Conservation (phyloP, 169 alveolate genomes). For the Eimeria zaria region DNA sequence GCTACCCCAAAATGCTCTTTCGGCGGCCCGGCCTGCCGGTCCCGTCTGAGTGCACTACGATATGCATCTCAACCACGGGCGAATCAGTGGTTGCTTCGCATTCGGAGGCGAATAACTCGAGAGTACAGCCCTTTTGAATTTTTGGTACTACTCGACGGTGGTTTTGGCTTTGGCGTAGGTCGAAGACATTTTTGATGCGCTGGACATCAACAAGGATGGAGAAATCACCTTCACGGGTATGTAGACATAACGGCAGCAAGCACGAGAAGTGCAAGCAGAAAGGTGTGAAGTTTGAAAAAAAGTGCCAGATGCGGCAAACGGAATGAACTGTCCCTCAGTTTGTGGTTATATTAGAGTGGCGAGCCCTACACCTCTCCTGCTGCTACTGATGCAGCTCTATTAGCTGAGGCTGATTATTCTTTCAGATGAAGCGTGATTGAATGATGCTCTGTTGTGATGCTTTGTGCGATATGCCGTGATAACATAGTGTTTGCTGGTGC, state of each 20-base stretch:
- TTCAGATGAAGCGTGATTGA: neutral
- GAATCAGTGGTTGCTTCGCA: neutral
- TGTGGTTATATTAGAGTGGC: neutral
- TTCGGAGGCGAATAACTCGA: neutral
- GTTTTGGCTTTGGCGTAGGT: neutral
- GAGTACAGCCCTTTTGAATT: neutral
- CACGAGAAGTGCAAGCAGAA: neutral
- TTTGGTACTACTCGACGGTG: neutral
- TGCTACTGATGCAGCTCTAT: neutral
- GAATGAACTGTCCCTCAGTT: neutral
- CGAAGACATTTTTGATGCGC: constrained; percentile 58
- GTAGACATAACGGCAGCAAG: neutral
- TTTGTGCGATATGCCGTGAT: neutral
- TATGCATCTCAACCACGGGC: neutral
- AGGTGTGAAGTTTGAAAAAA: neutral
- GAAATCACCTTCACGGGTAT: constrained; percentile 39
- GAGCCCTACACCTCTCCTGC: neutral
- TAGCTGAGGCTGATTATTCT: neutral
- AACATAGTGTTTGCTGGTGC: constrained; percentile 65
- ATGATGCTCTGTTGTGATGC: neutral
- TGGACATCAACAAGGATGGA: constrained; percentile 65
- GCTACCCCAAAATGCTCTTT: neutral
- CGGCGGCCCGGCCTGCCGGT: neutral
- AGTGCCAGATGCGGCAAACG: neutral
- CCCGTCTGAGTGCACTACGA: neutral